These are phyloP conservation scores for Paramecium primaurelia DNA, from an alignment of 73 alveolate species.

Conservation along the genomic window DNA sequence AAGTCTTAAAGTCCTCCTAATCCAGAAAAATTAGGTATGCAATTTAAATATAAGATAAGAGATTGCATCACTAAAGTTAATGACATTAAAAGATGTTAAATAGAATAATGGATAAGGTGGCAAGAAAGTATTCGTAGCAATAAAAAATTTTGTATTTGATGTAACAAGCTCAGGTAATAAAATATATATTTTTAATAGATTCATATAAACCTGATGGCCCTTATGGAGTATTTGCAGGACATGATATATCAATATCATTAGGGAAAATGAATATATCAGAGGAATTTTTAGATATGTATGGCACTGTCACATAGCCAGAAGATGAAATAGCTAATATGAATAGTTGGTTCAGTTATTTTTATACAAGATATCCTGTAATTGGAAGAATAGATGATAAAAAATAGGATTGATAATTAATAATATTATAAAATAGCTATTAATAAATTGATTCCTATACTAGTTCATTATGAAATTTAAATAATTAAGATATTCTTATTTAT, in stretches of 20 bases:
- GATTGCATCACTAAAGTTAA: neutral
- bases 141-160: slow-evolving; percentile 24
- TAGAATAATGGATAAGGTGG: neutral
- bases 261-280: slow-evolving; percentile 13
- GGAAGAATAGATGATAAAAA: neutral
- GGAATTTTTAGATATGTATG: neutral
- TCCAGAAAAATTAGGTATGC: slow-evolving; percentile 5
- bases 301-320: neutral
- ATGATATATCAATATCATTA: slow-evolving; percentile 9
- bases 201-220: slow-evolving; percentile 18
- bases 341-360: slow-evolving; percentile 33
- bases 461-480: too few species aligned
- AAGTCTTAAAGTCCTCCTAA: neutral
- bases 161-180: neutral
- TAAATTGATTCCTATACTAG: neutral
- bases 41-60: neutral
- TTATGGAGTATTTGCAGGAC: slow-evolving; percentile 23
- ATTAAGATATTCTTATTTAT: too few species aligned
- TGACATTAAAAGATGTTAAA: slow-evolving; percentile 26
- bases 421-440: neutral
- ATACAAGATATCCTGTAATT: neutral
- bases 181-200: neutral
- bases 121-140: neutral
- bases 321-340: slow-evolving; percentile 33
- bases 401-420: neutral